Base-by-base conservation (phyloP, 352 stramenopile species). In the Pythium grandisporangium region DNA sequence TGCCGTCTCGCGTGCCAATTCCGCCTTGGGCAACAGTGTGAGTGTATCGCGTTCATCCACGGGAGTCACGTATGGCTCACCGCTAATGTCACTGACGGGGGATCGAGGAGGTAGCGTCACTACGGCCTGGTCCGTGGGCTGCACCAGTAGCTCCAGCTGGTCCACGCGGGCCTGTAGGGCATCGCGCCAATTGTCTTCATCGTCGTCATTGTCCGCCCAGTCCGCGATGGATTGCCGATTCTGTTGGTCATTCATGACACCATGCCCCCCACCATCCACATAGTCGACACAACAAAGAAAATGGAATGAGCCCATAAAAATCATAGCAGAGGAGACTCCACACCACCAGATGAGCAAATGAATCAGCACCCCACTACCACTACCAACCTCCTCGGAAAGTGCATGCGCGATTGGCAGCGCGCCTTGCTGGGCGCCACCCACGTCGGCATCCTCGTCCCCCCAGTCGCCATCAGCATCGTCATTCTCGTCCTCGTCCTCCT, bases 171-270 rank as follows among this genome's bases (percentile, higher is more conserved):
- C 71, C 58, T 90, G 76, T 38, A 90, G 58, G 40, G 70, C 61
- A 5, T 90, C 76, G 47, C 84, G 87, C 70, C 70, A 90, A 30
- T 65, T 68, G 26, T 90, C 76, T 39, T 87, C 76, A 47, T 90
- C 76, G 12, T 87, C 76, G 19, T 90, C 76, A 11, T 85, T 66
- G 7, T 87, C 76, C 3, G 67, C 72, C 76, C 76, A 90, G 17
- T 85, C 66, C 30, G 77, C 72, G 44, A 90, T 87, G 1, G 72
- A 80, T 37, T 63, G 74, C 3, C 54, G 58, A 32, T 67, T 56
- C 65, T 72, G 42, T n/a, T n/a, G n/a, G n/a, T n/a, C n/a, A n/a
- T n/a, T n/a, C n/a, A n/a, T n/a, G n/a, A n/a, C n/a, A n/a, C n/a
- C n/a, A n/a, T n/a, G n/a, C n/a, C n/a, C n/a, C n/a, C n/a, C n/a